Evolutionary conservation across 1,284 basidiomycete species (phyloP), one percentile per base, ranked within the genome.

Genomic region (Cystobasidiaceae sp.): DNA sequence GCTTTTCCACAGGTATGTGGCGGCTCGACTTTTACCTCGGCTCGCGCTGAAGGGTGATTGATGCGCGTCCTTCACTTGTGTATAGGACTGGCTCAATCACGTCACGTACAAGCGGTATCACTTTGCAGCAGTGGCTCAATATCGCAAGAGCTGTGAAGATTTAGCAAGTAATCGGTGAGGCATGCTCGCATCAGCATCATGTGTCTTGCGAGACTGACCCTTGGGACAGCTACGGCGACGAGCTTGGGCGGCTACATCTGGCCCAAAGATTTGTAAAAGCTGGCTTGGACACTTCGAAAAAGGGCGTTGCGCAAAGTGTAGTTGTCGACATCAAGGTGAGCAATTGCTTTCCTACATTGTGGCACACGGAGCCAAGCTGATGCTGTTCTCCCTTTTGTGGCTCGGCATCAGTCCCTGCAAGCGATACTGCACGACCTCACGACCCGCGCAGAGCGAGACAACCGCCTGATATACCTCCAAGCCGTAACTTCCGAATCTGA

Each of bases 381-480:
- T 15, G 6, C 51, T 32, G 11, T 33, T 4, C 13, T 60, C n/a
- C n/a, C n/a, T n/a, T n/a, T n/a, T n/a, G n/a, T n/a, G n/a, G n/a
- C n/a, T 3, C 5, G 19, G 2, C 37, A 19, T 57, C 39, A 62
- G 61, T 55, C 48, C 34, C 80, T 96, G 19, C 83, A 88, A 72
- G 86, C 82, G 48, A 85, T 85, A 37, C 76, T 91, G 34, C 73
- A 76, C 25, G 71, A 77, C 2, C 78, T 79, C 23, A 72, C 81
- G 21, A 77, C 80, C 2, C 83, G 90, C 15, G 90, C 93, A 0
- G 84, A 88, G 30, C 75, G 74, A 28, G 96, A 98, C 76, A 99
- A 99, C 74, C 90, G 97, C 75, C 80, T 97, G 4, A 96, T 99
- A 56, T 99, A 98, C 78, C 89, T 97, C 70, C 83, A 91, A 64